These are phyloP conservation scores for Metschnikowia matae DNA, from an alignment of 805 yeast species.

Conservation along the genomic window DNA sequence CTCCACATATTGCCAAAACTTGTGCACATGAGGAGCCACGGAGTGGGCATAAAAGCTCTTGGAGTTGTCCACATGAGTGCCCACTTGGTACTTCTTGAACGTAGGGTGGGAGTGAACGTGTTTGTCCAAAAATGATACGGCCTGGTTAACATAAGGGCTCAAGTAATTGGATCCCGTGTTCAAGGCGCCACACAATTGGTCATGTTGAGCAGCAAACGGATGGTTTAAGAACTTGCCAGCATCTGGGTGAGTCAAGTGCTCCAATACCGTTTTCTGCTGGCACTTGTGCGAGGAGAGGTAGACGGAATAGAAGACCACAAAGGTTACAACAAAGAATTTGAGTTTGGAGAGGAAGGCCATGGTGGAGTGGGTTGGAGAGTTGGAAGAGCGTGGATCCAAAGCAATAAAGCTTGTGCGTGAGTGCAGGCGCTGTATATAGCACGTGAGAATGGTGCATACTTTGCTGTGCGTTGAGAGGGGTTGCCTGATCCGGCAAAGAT, in stretches of 20 bases:
- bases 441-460: constrained; percentile 4
- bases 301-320: constrained; percentile 29
- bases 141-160: constrained; percentile 29
- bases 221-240: constrained; percentile 31
- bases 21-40: constrained; percentile 30
- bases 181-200: constrained; percentile 32
- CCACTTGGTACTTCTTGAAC: constrained; percentile 31
- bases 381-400: neutral
- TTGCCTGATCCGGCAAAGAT: constrained; percentile 1
- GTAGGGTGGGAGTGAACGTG: constrained; percentile 36
- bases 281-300: constrained; percentile 42
- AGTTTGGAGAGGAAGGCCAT: constrained; percentile 17
- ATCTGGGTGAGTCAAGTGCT: constrained; percentile 17
- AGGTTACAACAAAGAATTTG: constrained; percentile 21
- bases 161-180: constrained; percentile 24
- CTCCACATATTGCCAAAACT: constrained; percentile 33
- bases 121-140: constrained; percentile 29
- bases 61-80: constrained; percentile 23
- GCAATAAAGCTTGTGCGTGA: constrained; percentile 1
- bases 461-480: constrained; percentile 6
- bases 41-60: constrained; percentile 21
- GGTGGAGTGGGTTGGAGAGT: neutral
- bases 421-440: constrained; percentile 1
- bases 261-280: constrained; percentile 27
- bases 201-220: constrained; percentile 37